Conservation (phyloP, 495 filamentous ascomycete genomes). For the Aspergillus nanangensis region DNA sequence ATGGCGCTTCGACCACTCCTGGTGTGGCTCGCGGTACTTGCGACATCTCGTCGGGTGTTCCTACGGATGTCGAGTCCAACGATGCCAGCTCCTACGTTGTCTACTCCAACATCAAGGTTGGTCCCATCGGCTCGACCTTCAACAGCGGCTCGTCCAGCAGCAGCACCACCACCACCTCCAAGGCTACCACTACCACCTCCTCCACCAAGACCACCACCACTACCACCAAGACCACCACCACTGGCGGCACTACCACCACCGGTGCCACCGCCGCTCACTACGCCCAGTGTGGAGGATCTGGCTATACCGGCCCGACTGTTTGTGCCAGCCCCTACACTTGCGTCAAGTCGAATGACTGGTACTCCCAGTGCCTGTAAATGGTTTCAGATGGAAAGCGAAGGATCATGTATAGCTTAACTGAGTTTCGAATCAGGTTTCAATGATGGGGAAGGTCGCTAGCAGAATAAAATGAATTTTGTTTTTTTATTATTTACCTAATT, state of each 20-base stretch:
- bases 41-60: slow-evolving; percentile 53
- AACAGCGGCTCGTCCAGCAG: slow-evolving; percentile 4
- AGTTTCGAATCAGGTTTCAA: too few relatives aligned
- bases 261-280: slow-evolving; percentile 21
- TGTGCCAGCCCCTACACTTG: slow-evolving; percentile 39
- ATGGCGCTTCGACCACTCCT: slow-evolving; percentile 44
- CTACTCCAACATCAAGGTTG: slow-evolving; percentile 67
- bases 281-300: slow-evolving; percentile 44
- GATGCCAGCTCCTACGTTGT: slow-evolving; percentile 53
- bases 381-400: background rate
- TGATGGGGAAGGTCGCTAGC: too few relatives aligned
- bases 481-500: too few relatives aligned
- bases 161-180: slow-evolving; percentile 10
- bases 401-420: background rate
- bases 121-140: slow-evolving; percentile 62
- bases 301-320: slow-evolving; percentile 29
- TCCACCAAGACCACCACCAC: slow-evolving; percentile 16
- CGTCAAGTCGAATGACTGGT: slow-evolving; percentile 30
- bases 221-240: slow-evolving; percentile 6
- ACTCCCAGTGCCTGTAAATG: slow-evolving; percentile 34
- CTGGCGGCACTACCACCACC: slow-evolving; percentile 17
- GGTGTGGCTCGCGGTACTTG: slow-evolving; percentile 67
- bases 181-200: slow-evolving; percentile 13
- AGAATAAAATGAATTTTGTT: too few relatives aligned
- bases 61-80: slow-evolving; percentile 52